Base-by-base conservation (phyloP, 805 yeast species). In the Wickerhamomyces ciferrii region DNA sequence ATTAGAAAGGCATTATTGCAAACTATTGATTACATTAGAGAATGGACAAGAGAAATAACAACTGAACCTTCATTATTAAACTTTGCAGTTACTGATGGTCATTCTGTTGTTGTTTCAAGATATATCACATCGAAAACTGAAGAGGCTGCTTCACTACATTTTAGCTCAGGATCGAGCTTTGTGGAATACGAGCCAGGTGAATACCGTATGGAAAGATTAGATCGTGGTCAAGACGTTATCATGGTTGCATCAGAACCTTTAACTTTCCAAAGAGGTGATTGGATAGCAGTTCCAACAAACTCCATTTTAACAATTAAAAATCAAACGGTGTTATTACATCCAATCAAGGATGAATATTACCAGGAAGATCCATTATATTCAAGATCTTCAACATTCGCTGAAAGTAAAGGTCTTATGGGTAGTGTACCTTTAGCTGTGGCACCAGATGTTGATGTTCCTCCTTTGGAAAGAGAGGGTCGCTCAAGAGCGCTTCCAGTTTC, bases 201-300 rank as follows among this genome's bases (percentile, higher is more conserved):
- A 59, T 94, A 88, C 69, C 78, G 87, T 58, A 90, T 94, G 97
- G 97, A 94, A 65, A 76, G 99, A 45, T 71, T 87, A 49, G 96
- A 91, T 65, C 75, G 97, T 45, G 86, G 94, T 10, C 97, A 92
- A 65, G 92, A 89, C 64, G 92, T 94, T 17, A 84, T 92, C n/a
- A 85, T 94, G 83, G 94, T 94, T 43, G 96, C 99, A 1, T 85
- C 96, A 17, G 99, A 94, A 61, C 99, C 99, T 0, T 72, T 94
- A 47, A 94, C 99, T 0, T 94, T 94, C 64, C 98, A 94, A 68
- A 71, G 99, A 46, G 92, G 91, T 36, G 99, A 94, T 66, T 94
- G 99, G 99, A 87, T 92, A 43, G 84, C 97, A 4, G 95, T 94
- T 1, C 98, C 98, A 2, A 86, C 98, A 1, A 94, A 94, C 62